Conservation (phyloP, 441 rosid species). For the Manihot esculenta region DNA sequence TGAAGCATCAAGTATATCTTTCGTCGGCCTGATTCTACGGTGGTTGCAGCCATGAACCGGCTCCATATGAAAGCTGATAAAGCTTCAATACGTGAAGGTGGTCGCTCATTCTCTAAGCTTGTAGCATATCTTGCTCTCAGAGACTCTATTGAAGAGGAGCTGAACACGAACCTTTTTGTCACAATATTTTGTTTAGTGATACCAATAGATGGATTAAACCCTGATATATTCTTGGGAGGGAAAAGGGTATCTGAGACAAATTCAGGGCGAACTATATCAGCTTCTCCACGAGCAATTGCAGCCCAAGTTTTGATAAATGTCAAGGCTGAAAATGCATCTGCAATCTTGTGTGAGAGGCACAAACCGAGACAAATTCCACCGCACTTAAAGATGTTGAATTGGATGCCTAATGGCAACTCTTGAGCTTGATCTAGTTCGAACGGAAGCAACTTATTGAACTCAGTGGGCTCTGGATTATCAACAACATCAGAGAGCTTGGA, state of each 20-base stretch:
- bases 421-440: slow-evolving; percentile 23
- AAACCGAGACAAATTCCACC: slow-evolving; percentile 35
- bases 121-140: slow-evolving; percentile 25
- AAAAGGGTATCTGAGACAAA: slow-evolving; percentile 30
- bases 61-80: slow-evolving; percentile 26
- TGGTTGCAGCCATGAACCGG: slow-evolving; percentile 13
- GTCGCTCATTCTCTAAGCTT: slow-evolving; percentile 5
- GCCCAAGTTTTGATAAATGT: slow-evolving; percentile 41
- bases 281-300: slow-evolving; percentile 30
- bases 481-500: slow-evolving; percentile 24
- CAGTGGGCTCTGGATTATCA: slow-evolving; percentile 21
- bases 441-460: slow-evolving; percentile 37
- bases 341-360: slow-evolving; percentile 45
- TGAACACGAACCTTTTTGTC: slow-evolving; percentile 38
- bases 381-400: slow-evolving; percentile 36
- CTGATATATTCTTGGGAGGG: slow-evolving; percentile 24
- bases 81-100: slow-evolving; percentile 29
- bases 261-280: background rate
- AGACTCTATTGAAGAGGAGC: slow-evolving; percentile 24
- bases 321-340: slow-evolving; percentile 38
- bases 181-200: slow-evolving; percentile 19
- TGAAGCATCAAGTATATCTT: slow-evolving; percentile 14
- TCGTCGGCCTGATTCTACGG: background rate
- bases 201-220: slow-evolving; percentile 7
- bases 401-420: slow-evolving; percentile 27